A percentile compares a stretch with the other conserved stretches of the same genome.
Conservation (phyloP, 805 yeast species). For the Sporopachydermia lactativora region DNA sequence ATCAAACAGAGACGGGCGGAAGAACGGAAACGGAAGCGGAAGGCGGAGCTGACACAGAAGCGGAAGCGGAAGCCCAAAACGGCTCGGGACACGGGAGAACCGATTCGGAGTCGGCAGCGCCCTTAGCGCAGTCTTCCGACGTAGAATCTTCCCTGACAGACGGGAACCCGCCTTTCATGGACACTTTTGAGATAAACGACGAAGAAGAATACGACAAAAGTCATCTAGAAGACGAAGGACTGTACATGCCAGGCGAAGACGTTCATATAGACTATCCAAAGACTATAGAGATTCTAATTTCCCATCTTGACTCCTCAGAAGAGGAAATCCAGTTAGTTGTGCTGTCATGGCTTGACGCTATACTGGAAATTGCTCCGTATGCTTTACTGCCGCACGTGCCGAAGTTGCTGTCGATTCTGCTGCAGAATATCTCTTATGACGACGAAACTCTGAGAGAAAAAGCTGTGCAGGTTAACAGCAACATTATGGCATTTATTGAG, state of each 20-base stretch:
- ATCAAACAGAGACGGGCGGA: constrained; percentile 5
- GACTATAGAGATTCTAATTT: constrained; percentile 54
- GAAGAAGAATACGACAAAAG: background rate
- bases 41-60: constrained; percentile 9
- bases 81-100: no score
- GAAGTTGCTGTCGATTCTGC: constrained; percentile 42
- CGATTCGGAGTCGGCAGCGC: background rate
- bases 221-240: constrained; percentile 21
- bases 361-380: constrained; percentile 48
- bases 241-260: constrained; percentile 49
- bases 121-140: background rate
- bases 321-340: constrained; percentile 53
- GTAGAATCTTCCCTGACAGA: background rate
- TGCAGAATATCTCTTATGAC: constrained; percentile 32
- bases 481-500: constrained; percentile 30
- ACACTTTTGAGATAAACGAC: background rate
- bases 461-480: constrained; percentile 31
- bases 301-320: constrained; percentile 46
- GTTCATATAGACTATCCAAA: constrained; percentile 54
- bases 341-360: constrained; percentile 53
- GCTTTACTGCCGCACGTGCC: constrained; percentile 54
- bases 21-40: constrained; percentile 8
- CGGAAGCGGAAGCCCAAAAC: constrained; percentile 14
- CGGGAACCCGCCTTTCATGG: background rate
- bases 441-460: constrained; percentile 23